phyloP scores from a whole-genome alignment of 495 filamentous ascomycete species.

The Hyaloscypha hepaticicola region DNA sequence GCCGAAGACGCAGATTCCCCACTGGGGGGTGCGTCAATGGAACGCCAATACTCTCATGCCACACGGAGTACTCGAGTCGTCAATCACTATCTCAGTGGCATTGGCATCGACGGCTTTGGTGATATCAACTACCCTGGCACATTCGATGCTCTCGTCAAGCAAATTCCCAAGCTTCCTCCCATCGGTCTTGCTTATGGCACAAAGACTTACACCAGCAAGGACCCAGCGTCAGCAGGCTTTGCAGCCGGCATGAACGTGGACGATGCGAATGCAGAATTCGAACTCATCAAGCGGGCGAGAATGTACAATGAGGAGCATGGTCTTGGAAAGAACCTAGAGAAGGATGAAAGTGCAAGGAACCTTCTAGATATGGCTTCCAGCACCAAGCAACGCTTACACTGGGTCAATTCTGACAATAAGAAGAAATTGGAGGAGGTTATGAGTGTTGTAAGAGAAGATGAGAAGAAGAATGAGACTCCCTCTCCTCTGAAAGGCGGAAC shows the following conservation, averaged over 20 bases:
- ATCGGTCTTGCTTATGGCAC: slow-evolving; percentile 30
- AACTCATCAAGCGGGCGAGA: slow-evolving; percentile 50
- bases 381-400: neutral
- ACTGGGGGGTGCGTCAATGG: slow-evolving; percentile 63
- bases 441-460: neutral
- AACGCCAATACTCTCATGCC: slow-evolving; percentile 68
- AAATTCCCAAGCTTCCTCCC: slow-evolving; percentile 59
- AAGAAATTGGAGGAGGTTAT: neutral
- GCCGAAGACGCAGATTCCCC: slow-evolving; percentile 40
- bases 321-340: slow-evolving; percentile 23
- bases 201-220: slow-evolving; percentile 47
- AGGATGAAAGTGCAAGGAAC: slow-evolving; percentile 15
- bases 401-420: neutral
- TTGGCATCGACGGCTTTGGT: slow-evolving; percentile 61
- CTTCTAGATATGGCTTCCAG: slow-evolving; percentile 9
- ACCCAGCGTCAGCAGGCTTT: slow-evolving; percentile 37
- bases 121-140: slow-evolving; percentile 62
- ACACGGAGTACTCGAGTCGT: slow-evolving; percentile 67
- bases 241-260: slow-evolving; percentile 49
- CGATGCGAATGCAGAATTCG: slow-evolving; percentile 59
- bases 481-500: neutral
- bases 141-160: slow-evolving; percentile 43
- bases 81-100: slow-evolving; percentile 52
- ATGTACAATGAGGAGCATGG: slow-evolving; percentile 45
- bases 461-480: neutral